Percentiles rank a stretch among this genome's conserved stretches.
phyloP scores from a whole-genome alignment of 2,329 filamentous ascomycete genomes.

The Penicillium sp. region DNA sequence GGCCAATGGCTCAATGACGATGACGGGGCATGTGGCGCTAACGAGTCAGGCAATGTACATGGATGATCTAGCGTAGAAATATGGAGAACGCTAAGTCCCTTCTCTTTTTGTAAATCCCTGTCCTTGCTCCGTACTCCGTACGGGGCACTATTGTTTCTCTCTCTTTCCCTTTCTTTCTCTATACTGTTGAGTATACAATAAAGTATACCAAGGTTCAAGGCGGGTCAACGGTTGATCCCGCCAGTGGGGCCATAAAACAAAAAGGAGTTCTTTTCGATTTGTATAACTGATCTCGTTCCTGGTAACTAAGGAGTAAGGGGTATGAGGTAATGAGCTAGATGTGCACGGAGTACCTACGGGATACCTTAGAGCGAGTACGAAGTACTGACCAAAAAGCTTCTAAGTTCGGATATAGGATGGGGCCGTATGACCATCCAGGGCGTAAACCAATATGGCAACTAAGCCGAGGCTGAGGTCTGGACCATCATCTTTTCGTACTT shows the following conservation, averaged over 20 bases:
- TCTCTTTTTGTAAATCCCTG: not conserved
- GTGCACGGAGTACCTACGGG: not conserved
- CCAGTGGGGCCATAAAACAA: constrained; percentile 5
- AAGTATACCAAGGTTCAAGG: not conserved
- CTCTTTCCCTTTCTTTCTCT: not conserved
- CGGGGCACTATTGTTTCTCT: too few relatives aligned
- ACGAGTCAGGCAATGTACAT: constrained; percentile 4
- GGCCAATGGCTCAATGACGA: constrained; percentile 1
- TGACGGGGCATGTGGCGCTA: not conserved
- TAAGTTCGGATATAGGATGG: not conserved
- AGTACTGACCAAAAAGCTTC: not conserved
- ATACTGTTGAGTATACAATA: not conserved
- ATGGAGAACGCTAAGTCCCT: not conserved
- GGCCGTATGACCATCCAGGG: not conserved
- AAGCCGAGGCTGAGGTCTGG: constrained; percentile 1
- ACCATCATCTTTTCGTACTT: not conserved
- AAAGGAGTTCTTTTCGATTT: not conserved
- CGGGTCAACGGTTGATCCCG: constrained; percentile 10
- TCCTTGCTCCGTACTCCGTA: not conserved
- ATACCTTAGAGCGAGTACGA: not conserved
- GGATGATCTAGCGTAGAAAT: constrained; percentile 1
- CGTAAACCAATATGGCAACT: not conserved
- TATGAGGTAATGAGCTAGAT: not conserved
- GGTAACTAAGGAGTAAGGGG: not conserved
- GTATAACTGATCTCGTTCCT: not conserved